Base-by-base conservation (phyloP, 768 basidiomycete genomes). In the Leccinum broughii region DNA sequence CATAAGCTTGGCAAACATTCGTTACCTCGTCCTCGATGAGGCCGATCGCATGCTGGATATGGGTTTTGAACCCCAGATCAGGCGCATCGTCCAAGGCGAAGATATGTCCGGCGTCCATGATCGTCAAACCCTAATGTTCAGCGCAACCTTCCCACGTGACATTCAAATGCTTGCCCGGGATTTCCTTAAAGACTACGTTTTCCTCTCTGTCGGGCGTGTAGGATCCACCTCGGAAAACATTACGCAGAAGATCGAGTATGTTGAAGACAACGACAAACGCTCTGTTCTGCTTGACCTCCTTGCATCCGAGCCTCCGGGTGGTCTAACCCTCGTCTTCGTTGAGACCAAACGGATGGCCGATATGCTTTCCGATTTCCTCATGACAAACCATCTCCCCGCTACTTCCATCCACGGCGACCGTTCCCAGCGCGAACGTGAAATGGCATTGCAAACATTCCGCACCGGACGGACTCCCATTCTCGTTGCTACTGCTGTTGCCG, bases 11-110 rank as follows among this genome's bases (percentile, higher is more conserved):
- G 86, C 93, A 66, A 98, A 98, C 78, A 89, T 99, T 80, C 90
- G 93, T 69, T 98, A 97, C 77, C 89, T 99, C 59, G 97, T 99
- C 28, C 89, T 99, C 57, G 97, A 99, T 70, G 97, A 99, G 80
- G 97, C 97, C 62, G 97, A 99, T 81, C 92, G 97, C 70, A 99
- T 99, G 97, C 85, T 99, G 71, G 97, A 99, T 81, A 99, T 99
- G 97, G 97, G 97, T 89, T 99, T 99, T 83, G 97, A 99, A 77
- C 97, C 97, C 58, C 97, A 98, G 78, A 99, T 99, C 71, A 86
- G 97, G 64, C 85, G 94, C 34, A 99, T 99, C 72, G 97, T 99
- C 20, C 93, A 99, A 76, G 92, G 92, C 67, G 94, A 95, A 70
- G 97, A 99, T 74, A 99, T 99, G 97, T 94, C 97, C n/a, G 90